Percentiles rank a stretch among this genome's conserved stretches.
phyloP scores from a whole-genome alignment of 257 asterid species.

The Lycium ferocissimum region DNA sequence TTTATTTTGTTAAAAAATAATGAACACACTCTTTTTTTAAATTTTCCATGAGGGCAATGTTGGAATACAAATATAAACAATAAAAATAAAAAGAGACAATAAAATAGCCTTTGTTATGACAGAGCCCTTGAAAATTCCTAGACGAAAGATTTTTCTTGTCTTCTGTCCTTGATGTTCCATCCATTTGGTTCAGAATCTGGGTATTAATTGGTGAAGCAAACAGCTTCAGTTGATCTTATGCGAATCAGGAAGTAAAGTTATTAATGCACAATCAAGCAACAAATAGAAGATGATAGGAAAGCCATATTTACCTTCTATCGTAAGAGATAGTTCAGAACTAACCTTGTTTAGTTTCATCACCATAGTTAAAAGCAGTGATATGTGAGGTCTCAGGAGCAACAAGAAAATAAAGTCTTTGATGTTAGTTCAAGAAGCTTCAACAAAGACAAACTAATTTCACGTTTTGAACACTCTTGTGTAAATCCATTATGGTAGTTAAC shows the following conservation, averaged over 20 bases:
- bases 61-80: no score
- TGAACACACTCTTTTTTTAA: no score
- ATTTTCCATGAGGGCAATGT: no score
- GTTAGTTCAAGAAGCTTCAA: not conserved
- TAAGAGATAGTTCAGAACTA: not conserved
- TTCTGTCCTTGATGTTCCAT: slow-evolving; percentile 30
- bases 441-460: slow-evolving; percentile 7
- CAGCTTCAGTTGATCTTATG: slow-evolving; percentile 47
- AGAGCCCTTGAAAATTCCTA: slow-evolving; percentile 18
- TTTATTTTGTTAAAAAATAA: no score
- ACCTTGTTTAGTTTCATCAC: slow-evolving; percentile 23
- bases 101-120: not conserved
- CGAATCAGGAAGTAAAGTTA: slow-evolving; percentile 25
- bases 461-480: not conserved
- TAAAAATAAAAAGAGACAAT: no score
- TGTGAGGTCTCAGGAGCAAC: slow-evolving; percentile 19
- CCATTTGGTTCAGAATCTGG: slow-evolving; percentile 24
- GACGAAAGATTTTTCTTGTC: not conserved
- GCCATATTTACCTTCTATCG: not conserved
- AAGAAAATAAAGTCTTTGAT: not conserved
- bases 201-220: slow-evolving; percentile 48
- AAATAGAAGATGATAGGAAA: slow-evolving; percentile 21
- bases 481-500: not conserved
- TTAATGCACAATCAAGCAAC: not conserved
- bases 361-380: slow-evolving; percentile 12